phyloP scores from a whole-genome alignment of 768 basidiomycete genomes.

The Lactifluus subvellereus region DNA sequence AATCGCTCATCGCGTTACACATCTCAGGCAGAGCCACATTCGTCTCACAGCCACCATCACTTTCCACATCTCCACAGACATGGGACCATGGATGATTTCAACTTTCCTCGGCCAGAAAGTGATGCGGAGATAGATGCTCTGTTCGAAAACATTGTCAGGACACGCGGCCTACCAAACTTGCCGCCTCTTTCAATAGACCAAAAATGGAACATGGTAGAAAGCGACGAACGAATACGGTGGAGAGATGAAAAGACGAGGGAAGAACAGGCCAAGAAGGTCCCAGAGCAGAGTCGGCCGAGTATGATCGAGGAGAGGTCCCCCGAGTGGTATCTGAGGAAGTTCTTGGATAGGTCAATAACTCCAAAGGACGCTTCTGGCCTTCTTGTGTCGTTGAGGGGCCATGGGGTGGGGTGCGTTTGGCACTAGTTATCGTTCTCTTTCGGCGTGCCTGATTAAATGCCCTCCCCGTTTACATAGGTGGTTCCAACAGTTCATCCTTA shows the following conservation, averaged over 20 bases:
- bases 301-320: slow-evolving; percentile 64
- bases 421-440: not conserved
- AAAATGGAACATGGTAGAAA: slow-evolving; percentile 90
- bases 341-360: slow-evolving; percentile 81
- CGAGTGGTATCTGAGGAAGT: slow-evolving; percentile 90
- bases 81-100: slow-evolving; percentile 50
- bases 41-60: slow-evolving; percentile 48
- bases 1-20: slow-evolving; percentile 62
- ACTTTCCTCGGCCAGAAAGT: slow-evolving; percentile 69
- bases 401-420: slow-evolving; percentile 62
- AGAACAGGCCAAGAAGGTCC: slow-evolving; percentile 54
- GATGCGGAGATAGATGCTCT: slow-evolving; percentile 74
- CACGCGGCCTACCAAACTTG: slow-evolving; percentile 58
- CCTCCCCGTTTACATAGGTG: slow-evolving; percentile 44
- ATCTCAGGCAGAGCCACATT: slow-evolving; percentile 45
- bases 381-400: slow-evolving; percentile 70
- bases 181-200: slow-evolving; percentile 64
- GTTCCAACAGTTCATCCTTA: slow-evolving; percentile 67
- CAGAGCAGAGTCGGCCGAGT: slow-evolving; percentile 49
- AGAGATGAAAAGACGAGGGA: slow-evolving; percentile 62
- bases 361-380: slow-evolving; percentile 74
- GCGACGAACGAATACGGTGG: slow-evolving; percentile 76
- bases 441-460: not conserved
- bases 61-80: slow-evolving; percentile 34
- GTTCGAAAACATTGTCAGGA: slow-evolving; percentile 72